Evolutionary conservation across 352 stramenopile genomes (phyloP).

Genomic region (Globisporangium ultimum): DNA sequence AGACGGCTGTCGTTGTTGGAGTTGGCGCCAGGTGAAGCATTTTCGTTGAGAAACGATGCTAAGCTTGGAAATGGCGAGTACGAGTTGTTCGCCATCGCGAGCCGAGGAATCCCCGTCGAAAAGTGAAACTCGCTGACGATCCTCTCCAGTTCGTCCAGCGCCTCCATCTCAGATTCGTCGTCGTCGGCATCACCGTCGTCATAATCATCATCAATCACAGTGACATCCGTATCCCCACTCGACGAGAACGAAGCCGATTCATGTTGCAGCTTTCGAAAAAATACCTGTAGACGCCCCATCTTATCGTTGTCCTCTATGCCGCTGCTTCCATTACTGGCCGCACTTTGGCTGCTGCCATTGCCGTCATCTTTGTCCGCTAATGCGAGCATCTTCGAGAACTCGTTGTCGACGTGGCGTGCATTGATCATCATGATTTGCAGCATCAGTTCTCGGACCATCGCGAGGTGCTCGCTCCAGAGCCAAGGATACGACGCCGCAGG

Average conservation of each 20-base stretch:
- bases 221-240: neutral
- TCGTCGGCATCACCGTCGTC: slow-evolving; percentile 4
- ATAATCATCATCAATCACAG: neutral
- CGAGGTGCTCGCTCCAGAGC: slow-evolving; percentile 33
- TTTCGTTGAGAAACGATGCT: slow-evolving; percentile 22
- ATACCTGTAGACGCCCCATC: no score
- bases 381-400: slow-evolving; percentile 2
- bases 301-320: neutral
- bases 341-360: neutral
- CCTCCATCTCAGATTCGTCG: slow-evolving; percentile 16
- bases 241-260: slow-evolving; percentile 1
- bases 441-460: slow-evolving; percentile 20
- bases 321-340: no score
- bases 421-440: slow-evolving; percentile 24
- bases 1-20: neutral
- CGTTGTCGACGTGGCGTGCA: neutral
- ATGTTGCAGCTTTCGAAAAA: neutral
- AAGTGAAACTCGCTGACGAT: slow-evolving; percentile 52
- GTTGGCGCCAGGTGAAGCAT: neutral
- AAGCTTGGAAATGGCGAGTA: slow-evolving; percentile 29
- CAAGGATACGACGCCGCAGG: slow-evolving; percentile 47
- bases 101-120: slow-evolving; percentile 45
- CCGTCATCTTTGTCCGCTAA: neutral
- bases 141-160: slow-evolving; percentile 26
- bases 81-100: slow-evolving; percentile 25